Evolutionary conservation across 2,329 filamentous ascomycete genomes (phyloP).

Genomic region (Alternaria alternata): DNA sequence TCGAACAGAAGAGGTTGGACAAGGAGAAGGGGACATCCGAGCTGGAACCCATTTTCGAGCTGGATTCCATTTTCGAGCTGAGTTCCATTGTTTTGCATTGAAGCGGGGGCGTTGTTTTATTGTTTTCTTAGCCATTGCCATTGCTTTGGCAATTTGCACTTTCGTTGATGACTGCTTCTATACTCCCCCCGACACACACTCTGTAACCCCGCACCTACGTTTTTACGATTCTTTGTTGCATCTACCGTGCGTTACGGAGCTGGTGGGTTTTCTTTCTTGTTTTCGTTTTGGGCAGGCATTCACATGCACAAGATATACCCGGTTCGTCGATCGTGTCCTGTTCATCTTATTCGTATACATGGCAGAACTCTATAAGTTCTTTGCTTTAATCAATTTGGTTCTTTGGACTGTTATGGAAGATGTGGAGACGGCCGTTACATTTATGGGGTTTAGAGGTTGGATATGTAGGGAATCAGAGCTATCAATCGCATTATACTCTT

Average conservation of each 20-base stretch:
- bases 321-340: slow-evolving; percentile 16
- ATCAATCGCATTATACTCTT: too few relatives aligned
- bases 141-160: too few relatives aligned
- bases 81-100: slow-evolving; percentile 7
- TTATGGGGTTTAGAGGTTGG: too few relatives aligned
- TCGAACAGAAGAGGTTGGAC: background rate
- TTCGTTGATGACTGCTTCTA: too few relatives aligned
- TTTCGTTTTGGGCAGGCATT: background rate
- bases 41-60: too few relatives aligned
- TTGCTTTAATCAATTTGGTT: background rate
- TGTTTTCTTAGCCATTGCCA: too few relatives aligned
- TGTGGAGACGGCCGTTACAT: too few relatives aligned
- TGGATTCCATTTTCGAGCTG: background rate
- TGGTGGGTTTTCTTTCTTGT: background rate
- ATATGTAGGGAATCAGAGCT: background rate
- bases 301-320: slow-evolving; percentile 13
- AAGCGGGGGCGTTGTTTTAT: slow-evolving; percentile 5
- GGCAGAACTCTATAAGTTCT: too few relatives aligned
- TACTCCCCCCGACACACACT: too few relatives aligned
- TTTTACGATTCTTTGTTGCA: too few relatives aligned
- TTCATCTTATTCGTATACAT: background rate
- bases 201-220: background rate
- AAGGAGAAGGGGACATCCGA: background rate
- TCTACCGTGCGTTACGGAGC: slow-evolving; percentile 9
- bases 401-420: background rate